phyloP scores from a whole-genome alignment of 2,329 filamentous ascomycete genomes.

The Aspergillus jensenii region DNA sequence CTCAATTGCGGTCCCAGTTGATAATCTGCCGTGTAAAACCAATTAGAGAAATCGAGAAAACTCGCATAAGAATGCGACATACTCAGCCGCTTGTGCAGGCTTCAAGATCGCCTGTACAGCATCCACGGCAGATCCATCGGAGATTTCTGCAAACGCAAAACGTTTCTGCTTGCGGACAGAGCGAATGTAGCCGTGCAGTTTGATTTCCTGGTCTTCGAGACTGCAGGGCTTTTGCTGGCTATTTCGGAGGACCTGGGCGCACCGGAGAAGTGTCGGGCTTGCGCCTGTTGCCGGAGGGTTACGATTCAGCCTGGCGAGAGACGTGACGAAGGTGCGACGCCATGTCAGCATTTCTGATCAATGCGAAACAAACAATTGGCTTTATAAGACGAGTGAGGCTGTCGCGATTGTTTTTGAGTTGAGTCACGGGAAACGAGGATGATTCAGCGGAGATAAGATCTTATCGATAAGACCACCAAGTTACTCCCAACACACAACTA shows the following conservation, averaged over 20 bases:
- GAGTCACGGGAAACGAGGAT: neutral
- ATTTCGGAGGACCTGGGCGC: slow-evolving; percentile 38
- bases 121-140: slow-evolving; percentile 80
- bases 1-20: slow-evolving; percentile 76
- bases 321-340: slow-evolving; percentile 40
- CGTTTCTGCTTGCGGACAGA: slow-evolving; percentile 85
- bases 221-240: slow-evolving; percentile 26
- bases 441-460: neutral
- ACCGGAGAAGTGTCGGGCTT: slow-evolving; percentile 31
- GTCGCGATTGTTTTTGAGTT: neutral
- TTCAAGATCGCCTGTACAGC: slow-evolving; percentile 79
- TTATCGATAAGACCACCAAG: neutral
- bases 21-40: slow-evolving; percentile 57
- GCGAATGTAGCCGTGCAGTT: slow-evolving; percentile 75
- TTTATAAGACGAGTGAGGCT: neutral
- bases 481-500: too few species aligned
- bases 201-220: slow-evolving; percentile 46
- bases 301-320: slow-evolving; percentile 32
- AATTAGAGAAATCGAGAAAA: neutral
- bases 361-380: slow-evolving; percentile 5
- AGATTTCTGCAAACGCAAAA: slow-evolving; percentile 77
- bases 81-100: slow-evolving; percentile 71
- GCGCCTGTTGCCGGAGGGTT: slow-evolving; percentile 15
- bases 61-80: slow-evolving; percentile 37
- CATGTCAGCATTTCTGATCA: slow-evolving; percentile 38